phyloP scores from a whole-genome alignment of 768 basidiomycete genomes.

The Cystofilobasidium bisporidii region DNA sequence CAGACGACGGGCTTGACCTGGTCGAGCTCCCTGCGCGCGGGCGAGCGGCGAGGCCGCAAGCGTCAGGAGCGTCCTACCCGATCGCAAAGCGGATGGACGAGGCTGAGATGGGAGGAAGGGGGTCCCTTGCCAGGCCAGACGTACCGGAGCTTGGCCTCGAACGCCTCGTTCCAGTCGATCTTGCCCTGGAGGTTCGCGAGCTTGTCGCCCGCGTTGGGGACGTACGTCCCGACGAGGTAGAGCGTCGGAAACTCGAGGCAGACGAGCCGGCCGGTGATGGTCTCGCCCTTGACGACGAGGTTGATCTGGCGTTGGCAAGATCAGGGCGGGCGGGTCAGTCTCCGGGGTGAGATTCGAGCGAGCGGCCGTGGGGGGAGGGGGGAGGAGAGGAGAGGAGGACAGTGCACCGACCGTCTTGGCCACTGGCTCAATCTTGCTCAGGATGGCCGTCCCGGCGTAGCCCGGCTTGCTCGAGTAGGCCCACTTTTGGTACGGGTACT shows the following conservation, averaged over 20 bases:
- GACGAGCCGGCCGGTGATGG: slow-evolving; percentile 22
- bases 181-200: slow-evolving; percentile 26
- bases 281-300: slow-evolving; percentile 5
- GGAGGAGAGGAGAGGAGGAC: no score
- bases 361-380: no score
- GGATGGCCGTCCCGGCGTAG: slow-evolving; percentile 27
- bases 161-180: slow-evolving; percentile 25
- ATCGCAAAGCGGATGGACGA: background rate
- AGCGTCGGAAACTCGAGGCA: slow-evolving; percentile 21
- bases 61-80: no score
- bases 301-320: slow-evolving; percentile 21
- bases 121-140: no score
- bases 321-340: no score
- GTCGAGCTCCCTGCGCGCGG: slow-evolving; percentile 24
- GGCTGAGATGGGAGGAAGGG: background rate
- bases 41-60: no score
- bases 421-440: slow-evolving; percentile 15
- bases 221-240: slow-evolving; percentile 26
- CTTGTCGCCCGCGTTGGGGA: slow-evolving; percentile 22
- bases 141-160: slow-evolving; percentile 21
- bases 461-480: slow-evolving; percentile 23
- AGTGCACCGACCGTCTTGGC: background rate
- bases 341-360: no score
- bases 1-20: slow-evolving; percentile 22
- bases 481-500: slow-evolving; percentile 28